Conservation (phyloP, 2,329 filamentous ascomycete genomes). For the Ophiostoma populinum region DNA sequence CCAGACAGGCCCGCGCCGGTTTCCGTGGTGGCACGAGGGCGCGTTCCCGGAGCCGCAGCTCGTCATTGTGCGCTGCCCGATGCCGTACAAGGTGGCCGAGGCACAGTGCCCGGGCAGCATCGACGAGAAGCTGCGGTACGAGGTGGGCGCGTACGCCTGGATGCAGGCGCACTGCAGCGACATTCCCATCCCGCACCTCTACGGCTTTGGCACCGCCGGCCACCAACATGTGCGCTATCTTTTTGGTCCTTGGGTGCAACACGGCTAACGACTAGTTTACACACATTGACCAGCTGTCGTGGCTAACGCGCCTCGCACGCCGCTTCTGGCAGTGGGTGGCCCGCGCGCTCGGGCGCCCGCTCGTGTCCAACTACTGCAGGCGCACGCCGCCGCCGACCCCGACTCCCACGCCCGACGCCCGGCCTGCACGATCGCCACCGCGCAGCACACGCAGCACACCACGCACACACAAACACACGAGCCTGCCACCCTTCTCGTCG, state of each 20-base stretch:
- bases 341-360: background rate
- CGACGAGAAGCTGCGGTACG: conserved; percentile 18
- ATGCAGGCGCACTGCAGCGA: conserved; percentile 20
- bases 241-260: background rate
- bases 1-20: conserved; percentile 1
- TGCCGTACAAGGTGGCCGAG: conserved; percentile 2
- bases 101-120: background rate
- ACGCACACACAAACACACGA: too few species aligned
- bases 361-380: background rate
- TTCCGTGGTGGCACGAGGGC: too few species aligned
- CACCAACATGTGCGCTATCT: conserved; percentile 1
- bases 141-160: conserved; percentile 23
- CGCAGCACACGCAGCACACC: too few species aligned
- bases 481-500: background rate
- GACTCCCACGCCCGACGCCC: background rate
- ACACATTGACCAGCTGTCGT: background rate
- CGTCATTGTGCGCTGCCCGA: conserved; percentile 1
- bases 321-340: conserved; percentile 2
- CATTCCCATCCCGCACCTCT: conserved; percentile 19
- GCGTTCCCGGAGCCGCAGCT: too few species aligned
- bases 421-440: too few species aligned
- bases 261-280: background rate
- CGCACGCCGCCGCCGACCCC: background rate
- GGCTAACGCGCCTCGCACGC: background rate
- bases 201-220: conserved; percentile 10